Evolutionary conservation across 768 basidiomycete genomes (phyloP).

Genomic region (Amanita pseudoporphyria): DNA sequence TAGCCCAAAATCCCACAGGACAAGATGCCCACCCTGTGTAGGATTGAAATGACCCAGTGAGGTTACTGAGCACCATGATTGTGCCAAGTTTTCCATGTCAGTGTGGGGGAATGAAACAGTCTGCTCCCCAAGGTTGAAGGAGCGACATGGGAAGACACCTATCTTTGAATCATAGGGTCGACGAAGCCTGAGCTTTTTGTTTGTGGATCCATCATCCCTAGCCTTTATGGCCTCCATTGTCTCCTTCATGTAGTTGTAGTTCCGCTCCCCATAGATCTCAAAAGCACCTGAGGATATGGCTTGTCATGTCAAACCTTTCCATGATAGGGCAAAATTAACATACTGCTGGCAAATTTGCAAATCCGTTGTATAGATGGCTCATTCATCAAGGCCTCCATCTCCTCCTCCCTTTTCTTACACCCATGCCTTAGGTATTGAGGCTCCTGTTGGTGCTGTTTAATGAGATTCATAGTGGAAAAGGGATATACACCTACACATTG

Average conservation of each 20-base stretch:
- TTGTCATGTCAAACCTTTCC: no score
- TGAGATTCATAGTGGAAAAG: no score
- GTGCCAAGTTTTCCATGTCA: not conserved
- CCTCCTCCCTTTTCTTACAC: not conserved
- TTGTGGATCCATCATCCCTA: not conserved
- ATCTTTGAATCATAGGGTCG: not conserved
- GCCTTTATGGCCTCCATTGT: not conserved
- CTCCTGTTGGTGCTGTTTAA: no score
- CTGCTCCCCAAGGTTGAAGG: not conserved
- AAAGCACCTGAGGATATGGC: not conserved
- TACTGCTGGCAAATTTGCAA: not conserved
- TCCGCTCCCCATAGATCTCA: not conserved
- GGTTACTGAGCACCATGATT: conserved; percentile 2
- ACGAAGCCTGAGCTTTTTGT: not conserved
- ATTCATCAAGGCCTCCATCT: not conserved
- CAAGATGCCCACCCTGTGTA: not conserved
- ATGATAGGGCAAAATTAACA: no score
- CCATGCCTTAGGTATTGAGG: not conserved
- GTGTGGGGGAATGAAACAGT: not conserved
- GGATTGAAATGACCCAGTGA: not conserved
- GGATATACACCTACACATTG: not conserved
- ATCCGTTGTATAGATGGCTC: not conserved
- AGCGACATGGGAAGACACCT: not conserved
- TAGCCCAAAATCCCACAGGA: not conserved
- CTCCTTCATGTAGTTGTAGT: not conserved